phyloP scores from a whole-genome alignment of 306 rosid species.

The Cicer arietinum region DNA sequence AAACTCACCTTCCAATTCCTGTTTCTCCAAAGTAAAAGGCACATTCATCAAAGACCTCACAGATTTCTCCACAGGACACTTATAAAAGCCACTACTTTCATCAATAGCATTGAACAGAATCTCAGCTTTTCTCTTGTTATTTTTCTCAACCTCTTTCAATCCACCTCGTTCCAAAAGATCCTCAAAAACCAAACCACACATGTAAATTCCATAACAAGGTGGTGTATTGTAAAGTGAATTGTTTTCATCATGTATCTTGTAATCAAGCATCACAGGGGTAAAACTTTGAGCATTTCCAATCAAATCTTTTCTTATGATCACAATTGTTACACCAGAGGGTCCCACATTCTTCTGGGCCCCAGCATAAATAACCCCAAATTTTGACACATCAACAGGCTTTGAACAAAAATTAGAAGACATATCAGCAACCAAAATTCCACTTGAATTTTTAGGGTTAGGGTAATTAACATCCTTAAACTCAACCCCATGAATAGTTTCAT shows the following conservation, averaged over 20 bases:
- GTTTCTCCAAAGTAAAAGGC: slow-evolving; percentile 85
- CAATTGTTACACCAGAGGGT: slow-evolving; percentile 88
- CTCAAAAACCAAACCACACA: slow-evolving; percentile 95
- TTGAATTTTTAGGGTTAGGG: slow-evolving; percentile 59
- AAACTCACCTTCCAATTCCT: slow-evolving; percentile 82
- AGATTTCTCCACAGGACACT: slow-evolving; percentile 82
- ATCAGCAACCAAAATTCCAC: slow-evolving; percentile 67
- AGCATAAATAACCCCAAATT: slow-evolving; percentile 79
- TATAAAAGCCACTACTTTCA: slow-evolving; percentile 76
- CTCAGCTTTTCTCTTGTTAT: slow-evolving; percentile 77
- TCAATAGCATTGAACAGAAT: slow-evolving; percentile 70
- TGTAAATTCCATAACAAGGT: slow-evolving; percentile 85
- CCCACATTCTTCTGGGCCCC: slow-evolving; percentile 98
- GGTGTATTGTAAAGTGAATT: slow-evolving; percentile 90
- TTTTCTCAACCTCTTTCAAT: slow-evolving; percentile 83
- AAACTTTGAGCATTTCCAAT: slow-evolving; percentile 69
- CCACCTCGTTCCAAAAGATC: slow-evolving; percentile 87
- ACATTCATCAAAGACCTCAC: slow-evolving; percentile 97
- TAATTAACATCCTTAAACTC: slow-evolving; percentile 69
- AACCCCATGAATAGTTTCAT: slow-evolving; percentile 93
- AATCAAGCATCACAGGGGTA: slow-evolving; percentile 92
- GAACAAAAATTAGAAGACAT: slow-evolving; percentile 97
- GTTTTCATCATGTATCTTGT: slow-evolving; percentile 82
- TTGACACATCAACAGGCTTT: slow-evolving; percentile 84
- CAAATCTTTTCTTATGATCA: slow-evolving; percentile 79